Conservation (phyloP, 192 early-diverging fungal genomes). For the Coemansia sp. region DNA sequence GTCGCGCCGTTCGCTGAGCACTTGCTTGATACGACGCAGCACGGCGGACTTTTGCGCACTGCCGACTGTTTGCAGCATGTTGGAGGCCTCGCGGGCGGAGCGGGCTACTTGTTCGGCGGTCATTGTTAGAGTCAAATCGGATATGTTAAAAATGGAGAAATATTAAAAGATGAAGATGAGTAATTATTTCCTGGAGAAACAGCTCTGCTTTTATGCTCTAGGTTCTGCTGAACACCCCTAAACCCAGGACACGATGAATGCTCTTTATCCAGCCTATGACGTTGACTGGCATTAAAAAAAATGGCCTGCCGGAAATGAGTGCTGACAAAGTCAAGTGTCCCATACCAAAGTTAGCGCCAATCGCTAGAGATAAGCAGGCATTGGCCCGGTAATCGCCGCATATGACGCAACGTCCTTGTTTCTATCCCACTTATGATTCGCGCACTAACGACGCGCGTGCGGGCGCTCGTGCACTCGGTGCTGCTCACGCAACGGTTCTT, state of each 20-base stretch:
- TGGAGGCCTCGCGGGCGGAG: constrained; percentile 70
- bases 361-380: not conserved
- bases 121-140: not conserved
- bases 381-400: constrained; percentile 1
- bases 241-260: not conserved
- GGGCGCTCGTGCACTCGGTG: not conserved
- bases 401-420: not conserved
- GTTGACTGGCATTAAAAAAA: not conserved
- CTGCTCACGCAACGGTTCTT: constrained; percentile 24
- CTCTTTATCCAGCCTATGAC: not conserved
- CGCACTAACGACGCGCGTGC: not conserved
- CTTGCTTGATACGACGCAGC: constrained; percentile 66
- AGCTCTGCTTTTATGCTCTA: not conserved
- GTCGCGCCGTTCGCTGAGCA: constrained; percentile 63
- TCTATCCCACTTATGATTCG: not conserved
- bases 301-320: not conserved
- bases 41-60: constrained; percentile 76
- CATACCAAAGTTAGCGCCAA: not conserved
- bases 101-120: constrained; percentile 45
- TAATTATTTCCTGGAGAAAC: not conserved
- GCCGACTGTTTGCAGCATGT: constrained; percentile 66
- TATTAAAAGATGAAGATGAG: not conserved
- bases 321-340: not conserved
- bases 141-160: not conserved
- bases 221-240: not conserved